phyloP scores from a whole-genome alignment of 2,329 filamentous ascomycete species.

The Colletotrichum tamarilloi region DNA sequence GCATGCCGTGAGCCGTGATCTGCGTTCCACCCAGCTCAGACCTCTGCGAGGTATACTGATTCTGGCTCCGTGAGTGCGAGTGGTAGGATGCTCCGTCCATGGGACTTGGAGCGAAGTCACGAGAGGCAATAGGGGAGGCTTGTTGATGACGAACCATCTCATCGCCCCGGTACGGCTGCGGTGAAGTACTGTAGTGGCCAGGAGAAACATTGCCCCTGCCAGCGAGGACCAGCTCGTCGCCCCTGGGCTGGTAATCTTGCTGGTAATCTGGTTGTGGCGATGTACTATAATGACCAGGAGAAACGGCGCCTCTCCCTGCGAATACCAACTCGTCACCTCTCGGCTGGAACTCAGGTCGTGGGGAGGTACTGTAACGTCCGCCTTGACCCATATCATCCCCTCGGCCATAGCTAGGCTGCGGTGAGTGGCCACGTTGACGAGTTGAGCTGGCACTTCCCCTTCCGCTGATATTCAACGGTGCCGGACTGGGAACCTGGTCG shows the following conservation, averaged over 20 bases:
- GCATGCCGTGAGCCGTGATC: slow-evolving; percentile 53
- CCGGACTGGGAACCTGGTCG: slow-evolving; percentile 53
- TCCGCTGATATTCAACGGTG: slow-evolving; percentile 56
- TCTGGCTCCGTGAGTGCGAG: slow-evolving; percentile 43
- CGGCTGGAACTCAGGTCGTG: slow-evolving; percentile 33
- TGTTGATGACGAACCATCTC: slow-evolving; percentile 14
- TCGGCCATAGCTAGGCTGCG: slow-evolving; percentile 16
- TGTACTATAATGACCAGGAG: slow-evolving; percentile 44
- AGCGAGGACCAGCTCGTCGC: slow-evolving; percentile 42
- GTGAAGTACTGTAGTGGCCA: slow-evolving; percentile 43
- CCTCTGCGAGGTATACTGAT: slow-evolving; percentile 44
- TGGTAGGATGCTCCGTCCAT: slow-evolving; percentile 43
- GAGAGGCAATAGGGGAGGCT: slow-evolving; percentile 45
- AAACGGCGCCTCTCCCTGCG: slow-evolving; percentile 46
- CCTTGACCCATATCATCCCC: slow-evolving; percentile 14
- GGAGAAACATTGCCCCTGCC: slow-evolving; percentile 46
- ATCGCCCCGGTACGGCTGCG: slow-evolving; percentile 35
- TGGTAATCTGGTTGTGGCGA: slow-evolving; percentile 37
- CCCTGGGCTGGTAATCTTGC: slow-evolving; percentile 32
- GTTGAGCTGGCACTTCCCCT: slow-evolving; percentile 43
- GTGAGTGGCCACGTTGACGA: slow-evolving; percentile 23
- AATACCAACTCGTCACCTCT: slow-evolving; percentile 40
- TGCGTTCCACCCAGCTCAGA: slow-evolving; percentile 51
- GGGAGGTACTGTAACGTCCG: slow-evolving; percentile 44
- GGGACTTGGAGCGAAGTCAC: slow-evolving; percentile 49